Conservation (phyloP, 805 yeast species). For the Vanderwaltozyma verrucispora region DNA sequence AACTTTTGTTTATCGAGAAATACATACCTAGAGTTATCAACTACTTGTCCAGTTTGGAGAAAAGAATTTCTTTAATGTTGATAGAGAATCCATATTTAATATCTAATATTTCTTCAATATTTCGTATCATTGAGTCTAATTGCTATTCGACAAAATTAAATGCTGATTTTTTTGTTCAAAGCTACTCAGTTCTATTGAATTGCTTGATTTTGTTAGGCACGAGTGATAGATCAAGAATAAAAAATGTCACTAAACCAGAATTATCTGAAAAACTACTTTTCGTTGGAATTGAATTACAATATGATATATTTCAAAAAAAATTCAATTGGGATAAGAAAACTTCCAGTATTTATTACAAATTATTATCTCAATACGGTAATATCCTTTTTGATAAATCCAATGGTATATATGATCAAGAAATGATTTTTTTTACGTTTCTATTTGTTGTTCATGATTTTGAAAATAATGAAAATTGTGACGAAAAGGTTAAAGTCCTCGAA, state of each 20-base stretch:
- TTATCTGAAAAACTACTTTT: conserved; percentile 3
- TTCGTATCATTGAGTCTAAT: conserved; percentile 4
- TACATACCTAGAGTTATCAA: neutral
- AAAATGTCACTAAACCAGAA: conserved; percentile 4
- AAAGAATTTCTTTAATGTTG: conserved; percentile 5
- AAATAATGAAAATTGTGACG: no score
- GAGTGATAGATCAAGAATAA: neutral
- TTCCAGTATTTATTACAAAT: neutral
- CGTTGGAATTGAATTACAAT: neutral
- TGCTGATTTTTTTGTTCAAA: conserved; percentile 17
- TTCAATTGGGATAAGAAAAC: neutral
- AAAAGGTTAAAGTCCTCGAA: no score
- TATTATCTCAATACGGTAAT: neutral
- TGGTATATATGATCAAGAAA: neutral
- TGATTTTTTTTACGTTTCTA: neutral
- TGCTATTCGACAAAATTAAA: conserved; percentile 2
- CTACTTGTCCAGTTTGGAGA: conserved; percentile 3
- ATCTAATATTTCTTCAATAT: conserved; percentile 10
- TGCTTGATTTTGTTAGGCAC: conserved; percentile 11
- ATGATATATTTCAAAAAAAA: neutral
- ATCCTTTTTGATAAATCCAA: neutral
- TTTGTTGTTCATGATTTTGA: no score
- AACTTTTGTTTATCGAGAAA: neutral
- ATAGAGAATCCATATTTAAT: conserved; percentile 8
- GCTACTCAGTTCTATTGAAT: conserved; percentile 21